Percentiles rank a stretch among this genome's conserved stretches.
Evolutionary conservation across 139 green algal species (phyloP).

Genomic region (Micractinium conductrix): DNA sequence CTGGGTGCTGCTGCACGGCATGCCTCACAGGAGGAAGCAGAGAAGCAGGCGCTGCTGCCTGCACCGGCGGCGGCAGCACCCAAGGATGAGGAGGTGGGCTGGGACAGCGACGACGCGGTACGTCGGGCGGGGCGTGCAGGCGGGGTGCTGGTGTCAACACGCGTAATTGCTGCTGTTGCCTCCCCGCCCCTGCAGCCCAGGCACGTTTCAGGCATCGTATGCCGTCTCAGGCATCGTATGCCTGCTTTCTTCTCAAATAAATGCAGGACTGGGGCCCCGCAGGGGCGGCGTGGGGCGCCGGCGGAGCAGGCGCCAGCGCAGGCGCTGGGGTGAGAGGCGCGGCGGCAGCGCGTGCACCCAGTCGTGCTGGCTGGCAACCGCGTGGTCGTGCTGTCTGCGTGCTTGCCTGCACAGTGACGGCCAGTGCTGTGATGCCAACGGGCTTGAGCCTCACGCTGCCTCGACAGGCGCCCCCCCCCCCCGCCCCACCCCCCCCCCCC

Average conservation of each 20-base stretch:
- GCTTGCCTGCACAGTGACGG: background rate
- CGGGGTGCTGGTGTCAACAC: too few species aligned
- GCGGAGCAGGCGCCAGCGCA: background rate
- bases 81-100: background rate
- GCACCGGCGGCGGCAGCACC: background rate
- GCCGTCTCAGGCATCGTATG: background rate
- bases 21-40: background rate
- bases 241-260: background rate
- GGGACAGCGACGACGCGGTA: slow-evolving; percentile 1
- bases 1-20: background rate
- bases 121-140: background rate
- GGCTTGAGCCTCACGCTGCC: background rate
- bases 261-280: background rate
- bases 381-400: background rate
- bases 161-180: background rate
- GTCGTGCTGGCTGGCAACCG: too few species aligned
- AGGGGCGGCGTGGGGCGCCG: background rate
- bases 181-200: background rate
- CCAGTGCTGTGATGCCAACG: too few species aligned
- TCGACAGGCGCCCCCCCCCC: background rate
- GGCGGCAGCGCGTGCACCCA: background rate
- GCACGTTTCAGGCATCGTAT: background rate
- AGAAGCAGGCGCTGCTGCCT: background rate
- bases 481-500: too few species aligned
- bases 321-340: background rate